phyloP scores from a whole-genome alignment of 208 protist genomes.

The Strigomonas galati region DNA sequence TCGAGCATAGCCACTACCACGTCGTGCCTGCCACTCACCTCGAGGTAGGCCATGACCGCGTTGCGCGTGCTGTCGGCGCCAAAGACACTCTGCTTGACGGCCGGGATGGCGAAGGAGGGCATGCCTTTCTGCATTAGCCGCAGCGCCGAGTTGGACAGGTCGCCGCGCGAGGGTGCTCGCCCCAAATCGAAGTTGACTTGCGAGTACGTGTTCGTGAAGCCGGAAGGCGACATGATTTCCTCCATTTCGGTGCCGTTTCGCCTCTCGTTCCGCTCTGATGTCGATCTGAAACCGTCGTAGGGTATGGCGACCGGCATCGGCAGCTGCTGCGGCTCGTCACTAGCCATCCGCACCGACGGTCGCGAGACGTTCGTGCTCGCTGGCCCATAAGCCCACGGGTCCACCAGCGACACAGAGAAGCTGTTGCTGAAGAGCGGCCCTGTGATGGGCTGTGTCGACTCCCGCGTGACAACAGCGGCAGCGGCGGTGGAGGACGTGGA shows the following conservation, averaged over 20 bases:
- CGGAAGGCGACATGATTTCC: too few relatives aligned
- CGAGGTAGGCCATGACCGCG: slow-evolving; percentile 42
- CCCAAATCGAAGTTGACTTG: too few relatives aligned
- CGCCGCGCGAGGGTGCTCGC: too few relatives aligned
- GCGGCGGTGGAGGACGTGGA: too few relatives aligned
- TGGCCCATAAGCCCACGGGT: too few relatives aligned
- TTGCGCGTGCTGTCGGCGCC: slow-evolving; percentile 25
- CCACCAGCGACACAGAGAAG: too few relatives aligned
- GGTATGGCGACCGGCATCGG: background rate
- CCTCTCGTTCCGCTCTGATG: too few relatives aligned
- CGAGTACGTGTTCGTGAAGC: too few relatives aligned
- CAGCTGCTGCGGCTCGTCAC: background rate
- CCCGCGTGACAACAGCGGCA: too few relatives aligned
- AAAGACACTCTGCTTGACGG: background rate
- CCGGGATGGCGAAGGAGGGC: background rate
- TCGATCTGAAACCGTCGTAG: background rate
- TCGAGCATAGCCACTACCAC: slow-evolving; percentile 49
- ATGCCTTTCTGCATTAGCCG: background rate
- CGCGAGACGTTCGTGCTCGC: background rate
- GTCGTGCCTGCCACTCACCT: slow-evolving; percentile 37
- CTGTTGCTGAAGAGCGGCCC: too few relatives aligned
- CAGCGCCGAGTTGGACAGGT: slow-evolving; percentile 3
- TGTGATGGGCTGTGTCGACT: too few relatives aligned
- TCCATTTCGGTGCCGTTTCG: too few relatives aligned
- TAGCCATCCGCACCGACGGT: background rate